Evolutionary conservation across 1,284 basidiomycete genomes (phyloP), one percentile per base, ranked within the genome.

Genomic region (Microbotryum scabiosae): DNA sequence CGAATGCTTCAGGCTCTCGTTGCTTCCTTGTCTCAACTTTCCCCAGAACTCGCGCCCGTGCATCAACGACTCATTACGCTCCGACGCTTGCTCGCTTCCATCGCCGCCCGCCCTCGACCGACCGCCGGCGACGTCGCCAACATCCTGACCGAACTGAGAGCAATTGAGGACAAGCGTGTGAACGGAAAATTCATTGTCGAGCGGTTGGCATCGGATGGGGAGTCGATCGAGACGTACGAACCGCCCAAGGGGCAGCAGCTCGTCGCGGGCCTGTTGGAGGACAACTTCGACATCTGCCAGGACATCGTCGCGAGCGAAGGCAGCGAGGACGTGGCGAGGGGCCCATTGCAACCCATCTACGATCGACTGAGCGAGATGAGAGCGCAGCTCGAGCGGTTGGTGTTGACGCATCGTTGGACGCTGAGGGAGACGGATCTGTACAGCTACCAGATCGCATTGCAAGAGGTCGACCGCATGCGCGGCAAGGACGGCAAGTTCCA

Each of bases 391-490:
- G 92, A 97, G 78, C 84, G 87, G 64, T 78, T 97, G 53, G 90
- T 90, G 49, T 79, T 97, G 69, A 97, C 94, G 1, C 94, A 97
- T 75, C 85, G 96, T 51, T 99, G 96, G 96, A 96, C 88, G 61
- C 77, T 99, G 61, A 82, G 93, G 49, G 96, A 98, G 79, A 99
- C 94, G 0, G 70, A 66, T 65, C 65, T 74, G 41, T 74, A 69
- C 73, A 81, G 80, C 76, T 98, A 96, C 76, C 90, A 90, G 46
- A 80, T 94, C 56, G 90, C 90, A 73, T 78, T 99, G 67, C 88
- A 94, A 72, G 93, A 98, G 75, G 93, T 99, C 57, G 94, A 99
- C 77, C 86, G 88, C 74, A 90, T 97, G 88, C 81, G 94, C 8
- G 25, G 36, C 36, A 84, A 97, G 8, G 90, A 97, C 68, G 94